Percentiles rank a stretch among this genome's conserved stretches.
Evolutionary conservation across 768 basidiomycete species (phyloP).

Genomic region (Cantharellus anzutake): DNA sequence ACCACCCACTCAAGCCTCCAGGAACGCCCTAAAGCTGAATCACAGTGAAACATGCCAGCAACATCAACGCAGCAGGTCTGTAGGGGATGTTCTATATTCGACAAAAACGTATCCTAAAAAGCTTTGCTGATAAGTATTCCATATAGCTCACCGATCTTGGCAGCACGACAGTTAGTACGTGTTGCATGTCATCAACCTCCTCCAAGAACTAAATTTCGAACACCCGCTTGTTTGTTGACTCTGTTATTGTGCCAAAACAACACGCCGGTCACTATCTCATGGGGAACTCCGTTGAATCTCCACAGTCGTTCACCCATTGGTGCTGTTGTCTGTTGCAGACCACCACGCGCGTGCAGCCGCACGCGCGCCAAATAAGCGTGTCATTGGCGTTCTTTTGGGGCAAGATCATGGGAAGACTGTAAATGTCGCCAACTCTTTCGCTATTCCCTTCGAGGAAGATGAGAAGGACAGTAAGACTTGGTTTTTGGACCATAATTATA

Average conservation of each 20-base stretch:
- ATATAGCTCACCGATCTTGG: conserved; percentile 43
- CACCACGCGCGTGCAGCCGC: conserved; percentile 82
- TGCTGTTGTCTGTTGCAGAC: conserved; percentile 91
- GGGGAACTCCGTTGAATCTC: background rate
- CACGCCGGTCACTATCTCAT: conserved; percentile 1
- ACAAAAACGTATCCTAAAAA: too few relatives aligned
- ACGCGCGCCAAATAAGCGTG: conserved; percentile 71
- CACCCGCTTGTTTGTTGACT: conserved; percentile 4
- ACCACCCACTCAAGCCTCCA: too few relatives aligned
- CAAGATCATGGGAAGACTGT: conserved; percentile 89
- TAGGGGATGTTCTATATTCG: too few relatives aligned
- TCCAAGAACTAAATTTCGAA: conserved; percentile 1
- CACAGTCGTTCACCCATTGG: conserved; percentile 81
- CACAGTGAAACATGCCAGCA: too few relatives aligned
- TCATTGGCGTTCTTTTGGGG: conserved; percentile 82
- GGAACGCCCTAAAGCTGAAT: too few relatives aligned
- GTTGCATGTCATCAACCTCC: conserved; percentile 3
- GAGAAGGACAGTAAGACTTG: conserved; percentile 96
- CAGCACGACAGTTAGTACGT: conserved; percentile 57
- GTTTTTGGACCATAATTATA: conserved; percentile 98
- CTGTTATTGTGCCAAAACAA: background rate
- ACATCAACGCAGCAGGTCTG: too few relatives aligned
- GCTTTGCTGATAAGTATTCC: too few relatives aligned
- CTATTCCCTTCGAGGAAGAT: conserved; percentile 96
- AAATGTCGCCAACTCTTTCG: conserved; percentile 95